Conservation (phyloP, 768 basidiomycete species). For the Suillus fuscotomentosus region DNA sequence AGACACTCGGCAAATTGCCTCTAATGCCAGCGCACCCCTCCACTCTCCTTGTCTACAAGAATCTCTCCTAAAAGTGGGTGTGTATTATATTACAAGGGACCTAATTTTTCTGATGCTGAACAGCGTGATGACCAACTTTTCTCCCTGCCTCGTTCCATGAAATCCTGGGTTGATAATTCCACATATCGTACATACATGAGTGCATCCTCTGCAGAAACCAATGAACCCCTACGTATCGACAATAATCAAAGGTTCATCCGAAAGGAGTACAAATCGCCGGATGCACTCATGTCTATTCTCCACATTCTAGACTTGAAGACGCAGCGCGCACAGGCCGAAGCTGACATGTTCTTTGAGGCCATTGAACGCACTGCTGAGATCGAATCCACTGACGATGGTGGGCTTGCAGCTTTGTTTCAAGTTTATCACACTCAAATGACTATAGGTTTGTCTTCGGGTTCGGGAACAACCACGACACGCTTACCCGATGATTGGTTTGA, state of each 20-base stretch:
- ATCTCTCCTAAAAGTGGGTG: background rate
- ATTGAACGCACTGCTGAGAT: no score
- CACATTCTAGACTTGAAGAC: background rate
- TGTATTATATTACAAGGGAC: background rate
- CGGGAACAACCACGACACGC: background rate
- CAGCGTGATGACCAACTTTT: background rate
- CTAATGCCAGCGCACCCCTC: background rate
- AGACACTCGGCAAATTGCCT: background rate
- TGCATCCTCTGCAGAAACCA: background rate
- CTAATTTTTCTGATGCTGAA: background rate
- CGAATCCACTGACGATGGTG: no score
- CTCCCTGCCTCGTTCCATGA: background rate
- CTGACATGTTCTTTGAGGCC: no score
- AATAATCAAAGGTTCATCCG: background rate
- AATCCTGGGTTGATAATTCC: background rate
- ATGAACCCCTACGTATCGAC: background rate
- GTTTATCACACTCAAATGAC: background rate
- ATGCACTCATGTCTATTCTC: background rate
- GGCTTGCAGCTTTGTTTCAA: slow-evolving; percentile 1
- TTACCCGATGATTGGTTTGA: background rate
- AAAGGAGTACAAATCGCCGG: background rate
- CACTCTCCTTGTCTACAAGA: background rate
- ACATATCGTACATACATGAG: background rate
- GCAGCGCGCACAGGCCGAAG: background rate
- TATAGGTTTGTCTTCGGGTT: background rate